Evolutionary conservation across 352 stramenopile species (phyloP), one percentile per base, ranked within the genome.

Genomic region (Phytopythium oedochilum): DNA sequence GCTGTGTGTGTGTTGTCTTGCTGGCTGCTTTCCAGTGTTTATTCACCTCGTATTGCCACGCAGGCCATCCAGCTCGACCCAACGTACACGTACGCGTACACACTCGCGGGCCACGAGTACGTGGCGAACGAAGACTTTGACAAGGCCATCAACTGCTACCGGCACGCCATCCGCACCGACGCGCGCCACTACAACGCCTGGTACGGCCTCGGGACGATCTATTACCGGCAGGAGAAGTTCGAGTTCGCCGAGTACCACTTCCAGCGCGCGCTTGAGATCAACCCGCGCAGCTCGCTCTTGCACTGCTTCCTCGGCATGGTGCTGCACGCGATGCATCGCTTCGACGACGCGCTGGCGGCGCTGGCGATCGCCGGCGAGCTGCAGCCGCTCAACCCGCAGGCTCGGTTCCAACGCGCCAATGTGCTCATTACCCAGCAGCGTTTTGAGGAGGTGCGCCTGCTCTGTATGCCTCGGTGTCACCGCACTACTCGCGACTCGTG

Each of bases 91-190:
- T 99, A 99, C 63, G 94, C 94, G n/a, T 97, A 99, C 73, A 99
- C 96, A 20, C 75, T 99, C 1, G 98, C 86, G 17, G 97, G 96
- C 6, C 96, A 99, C 76, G 97, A 99, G 58, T 99, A 98, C 64
- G 89, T 98, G 32, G 81, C 90, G 6, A 99, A 98, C 68, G 97
- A 99, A 77, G 94, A 99, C 70, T 99, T 99, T 77, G 95, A 98
- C 28, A 98, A 98, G 64, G 96, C 96, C 0, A 89, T 97, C 46
- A 92, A 87, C 46, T 98, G 93, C 61, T 99, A 97, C 55, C 82
- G 96, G 18, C 88, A 97, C 63, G 96, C 96, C 7, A 96, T 99
- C 52, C 81, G 90, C 26, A 86, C 86, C 1, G 88, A 99, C 68
- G 76, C 92, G 18, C 78, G 94, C 14, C 89, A 98, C 57, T 97